Conservation (phyloP, 2,329 filamentous ascomycete species). For the Endoconidiophora laricicola region DNA sequence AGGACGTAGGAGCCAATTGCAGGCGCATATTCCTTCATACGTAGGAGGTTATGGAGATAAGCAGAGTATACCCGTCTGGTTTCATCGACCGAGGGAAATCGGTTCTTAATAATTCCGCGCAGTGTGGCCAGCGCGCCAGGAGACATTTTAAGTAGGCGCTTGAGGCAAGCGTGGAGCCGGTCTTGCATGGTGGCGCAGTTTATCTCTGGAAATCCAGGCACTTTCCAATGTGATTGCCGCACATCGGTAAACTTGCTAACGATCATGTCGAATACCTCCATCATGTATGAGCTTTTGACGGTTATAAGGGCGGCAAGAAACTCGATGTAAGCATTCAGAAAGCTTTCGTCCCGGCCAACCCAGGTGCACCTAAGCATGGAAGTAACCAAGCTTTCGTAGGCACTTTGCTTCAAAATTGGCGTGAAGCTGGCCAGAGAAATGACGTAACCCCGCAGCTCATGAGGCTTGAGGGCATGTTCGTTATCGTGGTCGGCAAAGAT, state of each 20-base stretch:
- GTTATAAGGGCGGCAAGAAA: constrained; percentile 60
- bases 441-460: constrained; percentile 43
- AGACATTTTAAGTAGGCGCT: constrained; percentile 62
- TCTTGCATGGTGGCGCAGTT: constrained; percentile 48
- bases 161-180: constrained; percentile 59
- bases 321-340: constrained; percentile 49
- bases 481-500: constrained; percentile 26
- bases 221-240: constrained; percentile 28
- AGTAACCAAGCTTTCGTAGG: constrained; percentile 41
- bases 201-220: constrained; percentile 40
- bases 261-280: constrained; percentile 60
- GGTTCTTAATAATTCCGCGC: constrained; percentile 45
- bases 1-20: constrained; percentile 66
- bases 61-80: constrained; percentile 62
- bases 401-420: constrained; percentile 40
- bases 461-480: constrained; percentile 29
- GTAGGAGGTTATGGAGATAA: constrained; percentile 76
- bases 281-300: constrained; percentile 64
- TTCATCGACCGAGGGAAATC: constrained; percentile 65
- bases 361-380: constrained; percentile 44
- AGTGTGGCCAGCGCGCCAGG: constrained; percentile 61
- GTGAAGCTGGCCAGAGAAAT: constrained; percentile 45
- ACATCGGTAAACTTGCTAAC: constrained; percentile 56
- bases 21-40: constrained; percentile 59
- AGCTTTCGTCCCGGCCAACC: constrained; percentile 47